Evolutionary conservation across 352 stramenopile genomes (phyloP).

Genomic region (Phytopythium litorale): DNA sequence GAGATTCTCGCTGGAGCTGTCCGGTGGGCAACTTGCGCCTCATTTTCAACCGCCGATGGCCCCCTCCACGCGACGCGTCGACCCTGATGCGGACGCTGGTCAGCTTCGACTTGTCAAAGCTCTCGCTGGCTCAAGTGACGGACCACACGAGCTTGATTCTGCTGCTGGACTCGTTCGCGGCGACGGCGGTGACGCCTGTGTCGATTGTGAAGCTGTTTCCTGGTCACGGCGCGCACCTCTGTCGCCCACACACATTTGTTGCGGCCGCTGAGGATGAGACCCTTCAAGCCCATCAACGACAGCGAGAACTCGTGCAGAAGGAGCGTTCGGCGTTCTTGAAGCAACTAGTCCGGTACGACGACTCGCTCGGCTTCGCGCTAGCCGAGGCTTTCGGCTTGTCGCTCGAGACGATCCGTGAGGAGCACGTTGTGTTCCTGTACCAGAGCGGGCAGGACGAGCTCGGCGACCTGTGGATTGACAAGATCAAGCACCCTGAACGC

Average conservation of each 20-base stretch:
- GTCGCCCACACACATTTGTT: conserved; percentile 56
- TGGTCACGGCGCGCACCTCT: conserved; percentile 45
- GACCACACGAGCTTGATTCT: conserved; percentile 76
- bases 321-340: conserved; percentile 68
- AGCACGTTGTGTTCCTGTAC: conserved; percentile 81
- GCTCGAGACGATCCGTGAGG: conserved; percentile 72
- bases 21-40: conserved; percentile 42
- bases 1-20: conserved; percentile 39
- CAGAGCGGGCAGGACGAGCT: conserved; percentile 64
- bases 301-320: conserved; percentile 27
- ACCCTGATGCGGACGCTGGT: conserved; percentile 43
- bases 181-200: conserved; percentile 60
- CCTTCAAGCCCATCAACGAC: conserved; percentile 5
- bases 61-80: conserved; percentile 44
- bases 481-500: conserved; percentile 62
- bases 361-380: conserved; percentile 55
- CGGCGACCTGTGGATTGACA: conserved; percentile 69
- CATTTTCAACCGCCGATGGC: conserved; percentile 50
- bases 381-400: conserved; percentile 70
- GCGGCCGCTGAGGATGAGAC: conserved; percentile 4
- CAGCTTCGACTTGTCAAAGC: conserved; percentile 31
- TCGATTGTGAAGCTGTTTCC: conserved; percentile 66
- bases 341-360: conserved; percentile 64
- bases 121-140: conserved; percentile 36
- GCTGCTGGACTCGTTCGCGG: conserved; percentile 78